Evolutionary conservation across 805 yeast genomes (phyloP).

Genomic region (Yarrowia phangngaensis): DNA sequence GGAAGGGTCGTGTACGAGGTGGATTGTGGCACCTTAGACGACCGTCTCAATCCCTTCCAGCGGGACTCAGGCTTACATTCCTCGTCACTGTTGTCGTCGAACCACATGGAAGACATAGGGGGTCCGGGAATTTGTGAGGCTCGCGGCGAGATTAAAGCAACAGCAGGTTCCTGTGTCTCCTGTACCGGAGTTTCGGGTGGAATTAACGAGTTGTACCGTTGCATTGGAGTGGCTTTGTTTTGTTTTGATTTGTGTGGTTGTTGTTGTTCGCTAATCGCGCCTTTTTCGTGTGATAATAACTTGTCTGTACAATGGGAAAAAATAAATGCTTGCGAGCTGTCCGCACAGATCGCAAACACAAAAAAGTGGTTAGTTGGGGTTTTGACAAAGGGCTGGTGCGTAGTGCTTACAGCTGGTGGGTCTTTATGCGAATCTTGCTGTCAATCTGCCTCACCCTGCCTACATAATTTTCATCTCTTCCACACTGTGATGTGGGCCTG

Average conservation of each 20-base stretch:
- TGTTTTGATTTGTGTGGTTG: conserved; percentile 16
- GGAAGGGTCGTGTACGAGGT: neutral
- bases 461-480: too few relatives aligned
- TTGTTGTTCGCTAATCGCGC: conserved; percentile 13
- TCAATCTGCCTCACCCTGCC: too few relatives aligned
- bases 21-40: conserved; percentile 6
- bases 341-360: conserved; percentile 10
- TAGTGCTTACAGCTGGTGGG: too few relatives aligned
- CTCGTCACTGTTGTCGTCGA: conserved; percentile 19
- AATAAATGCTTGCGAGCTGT: conserved; percentile 14
- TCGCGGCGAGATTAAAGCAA: neutral
- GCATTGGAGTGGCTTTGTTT: conserved; percentile 5
- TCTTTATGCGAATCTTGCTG: too few relatives aligned
- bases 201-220: conserved; percentile 18
- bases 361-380: conserved; percentile 20
- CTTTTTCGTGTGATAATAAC: conserved; percentile 1
- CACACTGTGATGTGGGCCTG: too few relatives aligned
- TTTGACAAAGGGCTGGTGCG: too few relatives aligned
- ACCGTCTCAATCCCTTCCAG: conserved; percentile 4
- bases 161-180: neutral
- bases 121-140: conserved; percentile 13
- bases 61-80: conserved; percentile 3
- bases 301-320: conserved; percentile 16
- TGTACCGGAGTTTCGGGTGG: conserved; percentile 4
- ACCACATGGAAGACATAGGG: conserved; percentile 18